Evolutionary conservation across 768 basidiomycete genomes (phyloP).

Genomic region (Cubamyces lactineus): DNA sequence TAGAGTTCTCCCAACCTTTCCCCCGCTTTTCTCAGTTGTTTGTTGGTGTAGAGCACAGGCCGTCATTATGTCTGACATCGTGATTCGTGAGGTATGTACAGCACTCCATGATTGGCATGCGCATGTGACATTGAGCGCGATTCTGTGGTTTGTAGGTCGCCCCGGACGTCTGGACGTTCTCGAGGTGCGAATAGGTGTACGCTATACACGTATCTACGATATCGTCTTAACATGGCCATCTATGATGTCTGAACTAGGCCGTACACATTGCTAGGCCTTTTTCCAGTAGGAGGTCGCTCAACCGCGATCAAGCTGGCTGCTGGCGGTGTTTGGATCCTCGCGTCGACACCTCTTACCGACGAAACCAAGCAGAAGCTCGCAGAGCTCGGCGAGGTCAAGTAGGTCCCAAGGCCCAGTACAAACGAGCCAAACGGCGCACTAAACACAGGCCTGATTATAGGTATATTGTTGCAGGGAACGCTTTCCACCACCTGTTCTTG

Average conservation of each 20-base stretch:
- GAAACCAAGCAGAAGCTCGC: slow-evolving; percentile 63
- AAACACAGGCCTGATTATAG: slow-evolving; percentile 31
- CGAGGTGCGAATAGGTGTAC: slow-evolving; percentile 43
- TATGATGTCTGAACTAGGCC: slow-evolving; percentile 44
- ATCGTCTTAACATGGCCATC: no score
- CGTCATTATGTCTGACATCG: slow-evolving; percentile 33
- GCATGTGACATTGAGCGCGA: no score
- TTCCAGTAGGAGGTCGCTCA: slow-evolving; percentile 82
- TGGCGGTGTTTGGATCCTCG: slow-evolving; percentile 75
- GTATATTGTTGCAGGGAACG: slow-evolving; percentile 57
- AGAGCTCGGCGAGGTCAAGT: slow-evolving; percentile 68
- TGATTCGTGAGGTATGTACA: slow-evolving; percentile 45
- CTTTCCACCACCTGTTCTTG: slow-evolving; percentile 57
- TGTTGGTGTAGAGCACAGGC: no score
- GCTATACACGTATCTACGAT: not conserved
- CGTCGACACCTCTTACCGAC: slow-evolving; percentile 65
- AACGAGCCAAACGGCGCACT: no score
- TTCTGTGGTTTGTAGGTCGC: slow-evolving; percentile 30
- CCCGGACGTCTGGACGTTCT: slow-evolving; percentile 67
- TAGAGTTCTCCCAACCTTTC: not conserved
- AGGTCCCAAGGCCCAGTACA: slow-evolving; percentile 17
- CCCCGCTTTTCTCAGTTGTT: not conserved
- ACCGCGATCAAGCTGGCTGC: slow-evolving; percentile 73
- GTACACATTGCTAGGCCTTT: slow-evolving; percentile 64
- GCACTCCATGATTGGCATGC: no score